These are phyloP conservation scores for Coriaria nepalensis DNA, from an alignment of 306 rosid genomes.

Conservation along the genomic window DNA sequence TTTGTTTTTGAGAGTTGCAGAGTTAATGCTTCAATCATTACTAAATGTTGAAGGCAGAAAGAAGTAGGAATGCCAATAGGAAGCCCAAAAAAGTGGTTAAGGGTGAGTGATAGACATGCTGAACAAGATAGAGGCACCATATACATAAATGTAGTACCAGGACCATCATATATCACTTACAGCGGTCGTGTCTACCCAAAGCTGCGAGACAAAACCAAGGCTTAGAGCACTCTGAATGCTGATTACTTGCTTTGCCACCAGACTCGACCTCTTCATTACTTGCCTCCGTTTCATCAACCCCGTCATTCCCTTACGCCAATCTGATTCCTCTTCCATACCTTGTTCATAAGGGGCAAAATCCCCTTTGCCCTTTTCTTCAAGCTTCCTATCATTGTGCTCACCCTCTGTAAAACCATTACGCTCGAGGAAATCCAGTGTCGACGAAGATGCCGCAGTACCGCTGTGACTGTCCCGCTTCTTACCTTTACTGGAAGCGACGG, in stretches of 20 bases:
- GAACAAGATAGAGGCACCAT: background rate
- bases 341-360: no score
- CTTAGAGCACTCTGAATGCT: conserved; percentile 59
- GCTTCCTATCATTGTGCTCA: conserved; percentile 8
- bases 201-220: conserved; percentile 86
- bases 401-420: conserved; percentile 9
- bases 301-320: conserved; percentile 21
- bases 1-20: no score
- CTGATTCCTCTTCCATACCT: conserved; percentile 26
- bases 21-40: no score
- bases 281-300: conserved; percentile 43
- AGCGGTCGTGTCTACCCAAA: conserved; percentile 70
- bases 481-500: conserved; percentile 7
- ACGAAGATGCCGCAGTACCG: conserved; percentile 8
- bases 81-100: no score
- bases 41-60: no score
- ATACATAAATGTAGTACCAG: background rate
- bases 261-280: conserved; percentile 52
- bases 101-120: no score
- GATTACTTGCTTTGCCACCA: conserved; percentile 85
- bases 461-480: conserved; percentile 1
- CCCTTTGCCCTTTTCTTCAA: conserved; percentile 9
- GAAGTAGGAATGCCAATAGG: no score
- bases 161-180: conserved; percentile 29
- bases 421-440: conserved; percentile 17